Evolutionary conservation across 495 filamentous ascomycete species (phyloP).

Genomic region (Xanthoparmelia taractica): DNA sequence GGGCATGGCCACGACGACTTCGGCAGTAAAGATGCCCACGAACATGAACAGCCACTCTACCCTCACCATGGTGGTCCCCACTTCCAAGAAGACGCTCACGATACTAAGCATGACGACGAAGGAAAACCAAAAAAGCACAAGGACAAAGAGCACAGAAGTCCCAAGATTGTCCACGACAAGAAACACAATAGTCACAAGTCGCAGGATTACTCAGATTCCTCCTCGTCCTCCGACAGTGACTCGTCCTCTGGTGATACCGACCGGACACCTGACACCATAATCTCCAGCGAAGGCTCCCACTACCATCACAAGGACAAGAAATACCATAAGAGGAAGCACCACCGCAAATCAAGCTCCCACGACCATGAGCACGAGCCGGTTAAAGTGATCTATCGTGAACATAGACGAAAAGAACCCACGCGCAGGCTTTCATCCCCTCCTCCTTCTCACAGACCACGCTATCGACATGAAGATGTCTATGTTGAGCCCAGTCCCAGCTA

Average conservation of each 20-base stretch:
- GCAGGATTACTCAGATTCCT: constrained; percentile 6
- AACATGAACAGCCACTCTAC: constrained; percentile 1
- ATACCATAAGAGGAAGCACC: neutral
- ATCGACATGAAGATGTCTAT: constrained; percentile 1
- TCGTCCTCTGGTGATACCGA: neutral
- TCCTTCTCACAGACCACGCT: neutral
- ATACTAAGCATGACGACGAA: neutral
- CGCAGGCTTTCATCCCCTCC: neutral
- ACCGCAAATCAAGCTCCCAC: constrained; percentile 5
- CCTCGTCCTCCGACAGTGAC: constrained; percentile 6
- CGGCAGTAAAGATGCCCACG: neutral
- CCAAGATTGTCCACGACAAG: constrained; percentile 1
- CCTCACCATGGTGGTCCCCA: neutral
- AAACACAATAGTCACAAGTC: constrained; percentile 4
- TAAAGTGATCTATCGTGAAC: constrained; percentile 5
- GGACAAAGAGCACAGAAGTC: neutral
- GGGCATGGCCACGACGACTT: neutral
- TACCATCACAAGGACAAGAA: constrained; percentile 7
- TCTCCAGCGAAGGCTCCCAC: constrained; percentile 9
- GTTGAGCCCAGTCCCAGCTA: neutral
- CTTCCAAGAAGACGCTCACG: neutral
- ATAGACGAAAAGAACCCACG: constrained; percentile 7
- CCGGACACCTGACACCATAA: neutral
- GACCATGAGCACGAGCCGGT: neutral
- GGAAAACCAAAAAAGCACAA: constrained; percentile 1